These are phyloP conservation scores for Colletotrichum orbiculare DNA, from an alignment of 2,329 filamentous ascomycete species.

Conservation along the genomic window DNA sequence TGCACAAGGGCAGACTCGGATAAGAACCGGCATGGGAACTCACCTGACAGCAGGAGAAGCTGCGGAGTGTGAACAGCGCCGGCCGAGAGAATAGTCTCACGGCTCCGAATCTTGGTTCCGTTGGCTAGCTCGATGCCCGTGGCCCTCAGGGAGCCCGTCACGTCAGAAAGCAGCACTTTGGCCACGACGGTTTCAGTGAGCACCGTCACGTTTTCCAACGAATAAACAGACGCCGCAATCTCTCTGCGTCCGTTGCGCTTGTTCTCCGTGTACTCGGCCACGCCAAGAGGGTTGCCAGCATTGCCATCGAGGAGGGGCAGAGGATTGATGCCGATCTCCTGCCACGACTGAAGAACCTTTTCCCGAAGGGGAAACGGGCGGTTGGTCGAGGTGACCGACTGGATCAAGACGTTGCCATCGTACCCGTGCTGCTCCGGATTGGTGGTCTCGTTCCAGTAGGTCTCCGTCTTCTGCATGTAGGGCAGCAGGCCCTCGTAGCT, in stretches of 20 bases:
- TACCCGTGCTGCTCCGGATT: constrained; percentile 51
- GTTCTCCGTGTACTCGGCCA: constrained; percentile 45
- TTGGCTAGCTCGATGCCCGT: constrained; percentile 44
- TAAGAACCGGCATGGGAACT: background rate
- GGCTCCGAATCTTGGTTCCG: constrained; percentile 43
- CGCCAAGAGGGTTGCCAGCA: constrained; percentile 45
- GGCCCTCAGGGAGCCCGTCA: constrained; percentile 32
- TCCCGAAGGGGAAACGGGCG: constrained; percentile 53
- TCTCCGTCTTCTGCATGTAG: constrained; percentile 56
- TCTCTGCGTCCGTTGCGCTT: constrained; percentile 40
- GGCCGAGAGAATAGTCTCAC: constrained; percentile 53
- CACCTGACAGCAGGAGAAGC: constrained; percentile 60
- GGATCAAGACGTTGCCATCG: constrained; percentile 49
- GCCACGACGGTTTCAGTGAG: constrained; percentile 40
- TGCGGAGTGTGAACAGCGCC: constrained; percentile 63
- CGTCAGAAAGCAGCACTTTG: constrained; percentile 35
- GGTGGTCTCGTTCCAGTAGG: constrained; percentile 40
- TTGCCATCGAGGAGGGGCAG: constrained; percentile 43
- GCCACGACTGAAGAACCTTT: constrained; percentile 50
- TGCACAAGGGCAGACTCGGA: too few relatives aligned
- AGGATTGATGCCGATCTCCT: constrained; percentile 50
- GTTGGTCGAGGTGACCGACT: constrained; percentile 43
- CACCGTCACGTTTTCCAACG: constrained; percentile 43
- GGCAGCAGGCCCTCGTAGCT: constrained; percentile 57
- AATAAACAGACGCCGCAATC: constrained; percentile 41